Base-by-base conservation (phyloP, 2,329 filamentous ascomycete species). In the Neoarthrinium moseri region DNA sequence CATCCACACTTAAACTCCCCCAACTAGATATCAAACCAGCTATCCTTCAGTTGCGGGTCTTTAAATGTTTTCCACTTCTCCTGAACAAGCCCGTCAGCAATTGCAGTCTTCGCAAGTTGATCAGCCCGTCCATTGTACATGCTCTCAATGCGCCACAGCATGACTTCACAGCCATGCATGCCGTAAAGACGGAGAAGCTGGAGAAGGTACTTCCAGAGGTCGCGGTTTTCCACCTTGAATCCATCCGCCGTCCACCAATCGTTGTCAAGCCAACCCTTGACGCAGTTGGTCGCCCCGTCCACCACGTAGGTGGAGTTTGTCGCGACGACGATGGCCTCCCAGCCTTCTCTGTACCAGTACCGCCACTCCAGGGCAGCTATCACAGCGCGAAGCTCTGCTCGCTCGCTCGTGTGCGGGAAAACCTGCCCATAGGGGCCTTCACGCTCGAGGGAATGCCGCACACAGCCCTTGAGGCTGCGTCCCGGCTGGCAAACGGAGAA, bases 351-450 rank as follows among this genome's bases (percentile, higher is more conserved):
- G 0, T 12, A n/a, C 76, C 75, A 80, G 50, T 56, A 7, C 3
- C 67, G 61, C 51, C 66, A 71, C 22, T 69, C 62, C 20, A 81
- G 64, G 4, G 71, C 79, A 5, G 67, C 73, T 37, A 80, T 71
- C 5, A 73, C 73, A 5, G 77, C 77, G 12, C 77, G 77, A 6
- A 83, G 68, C 56, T 81, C 75, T 3, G 79, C 79, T 4, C 78
- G 68, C 51, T 80, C 77, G 62, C 68, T 79, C 17, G 67, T 79
- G 48, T 74, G 71, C 6, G 51, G 40, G 32, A 56, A 46, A 0
- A 41, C 13, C 20, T 68, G 58, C 11, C 68, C 71, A 38, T 59
- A 70, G 3, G 72, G 73, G 0, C 75, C 73, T 27, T 60, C 43
- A 3, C 51, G 55, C 56, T 79, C 75, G 4, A 78, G 67, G 43